These are phyloP conservation scores for Grosmannia clavigera DNA, from an alignment of 2,329 filamentous ascomycete genomes.

Conservation along the genomic window DNA sequence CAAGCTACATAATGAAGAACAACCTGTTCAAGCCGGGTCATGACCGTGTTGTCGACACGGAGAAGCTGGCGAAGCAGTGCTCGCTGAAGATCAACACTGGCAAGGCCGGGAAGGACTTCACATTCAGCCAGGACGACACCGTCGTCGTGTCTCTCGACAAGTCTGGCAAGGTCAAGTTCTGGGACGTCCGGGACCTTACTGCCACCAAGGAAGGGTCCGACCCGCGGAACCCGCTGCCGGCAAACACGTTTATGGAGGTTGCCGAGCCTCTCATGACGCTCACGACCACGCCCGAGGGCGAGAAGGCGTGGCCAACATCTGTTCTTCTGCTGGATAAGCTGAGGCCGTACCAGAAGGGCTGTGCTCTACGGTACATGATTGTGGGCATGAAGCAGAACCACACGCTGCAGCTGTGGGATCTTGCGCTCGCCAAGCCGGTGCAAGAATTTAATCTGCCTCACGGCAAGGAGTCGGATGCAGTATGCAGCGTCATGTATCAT, in stretches of 20 bases:
- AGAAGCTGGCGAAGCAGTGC: conserved; percentile 75
- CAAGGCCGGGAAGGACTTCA: conserved; percentile 96
- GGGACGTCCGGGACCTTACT: conserved; percentile 80
- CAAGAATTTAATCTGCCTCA: conserved; percentile 96
- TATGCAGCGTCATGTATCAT: conserved; percentile 94
- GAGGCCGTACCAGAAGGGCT: conserved; percentile 80
- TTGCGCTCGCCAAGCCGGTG: conserved; percentile 86
- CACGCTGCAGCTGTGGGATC: conserved; percentile 95
- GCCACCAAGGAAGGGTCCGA: conserved; percentile 39
- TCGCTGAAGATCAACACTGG: conserved; percentile 90
- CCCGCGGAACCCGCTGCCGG: conserved; percentile 37
- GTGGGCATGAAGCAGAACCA: conserved; percentile 99
- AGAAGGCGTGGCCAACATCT: conserved; percentile 95
- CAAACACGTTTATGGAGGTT: conserved; percentile 56
- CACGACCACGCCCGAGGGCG: conserved; percentile 71
- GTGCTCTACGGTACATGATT: conserved; percentile 86
- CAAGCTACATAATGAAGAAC: conserved; percentile 49
- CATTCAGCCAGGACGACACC: conserved; percentile 92
- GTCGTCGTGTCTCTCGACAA: conserved; percentile 94
- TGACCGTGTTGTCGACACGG: conserved; percentile 67
- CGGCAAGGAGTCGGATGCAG: conserved; percentile 91
- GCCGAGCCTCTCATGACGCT: conserved; percentile 79
- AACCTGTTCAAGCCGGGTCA: conserved; percentile 51
- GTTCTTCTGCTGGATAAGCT: conserved; percentile 94
- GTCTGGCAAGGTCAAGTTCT: conserved; percentile 91